Evolutionary conservation across 768 basidiomycete genomes (phyloP), one percentile per base, ranked within the genome.

Genomic region (Omphalotus guepiniiformis): DNA sequence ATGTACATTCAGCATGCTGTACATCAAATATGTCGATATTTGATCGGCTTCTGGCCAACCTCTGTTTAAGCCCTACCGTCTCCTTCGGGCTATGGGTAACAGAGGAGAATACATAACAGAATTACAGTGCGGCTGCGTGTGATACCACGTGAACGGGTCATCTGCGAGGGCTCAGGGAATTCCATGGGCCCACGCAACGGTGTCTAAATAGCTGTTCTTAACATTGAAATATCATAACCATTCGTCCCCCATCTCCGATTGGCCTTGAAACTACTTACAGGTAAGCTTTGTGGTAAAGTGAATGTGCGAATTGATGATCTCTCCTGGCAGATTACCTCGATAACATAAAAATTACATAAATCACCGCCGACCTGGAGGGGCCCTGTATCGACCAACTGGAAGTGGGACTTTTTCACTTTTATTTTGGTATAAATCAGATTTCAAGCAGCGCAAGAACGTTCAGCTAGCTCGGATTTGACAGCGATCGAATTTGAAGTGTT

Each of bases 241-340:
- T n/a, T n/a, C n/a, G n/a, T n/a, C n/a, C n/a, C n/a, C n/a, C n/a
- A n/a, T n/a, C n/a, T n/a, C n/a, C n/a, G n/a, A n/a, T n/a, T n/a
- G n/a, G n/a, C n/a, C n/a, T n/a, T n/a, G n/a, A n/a, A n/a, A n/a
- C n/a, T n/a, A n/a, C n/a, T n/a, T n/a, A n/a, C n/a, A n/a, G n/a
- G n/a, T n/a, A n/a, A n/a, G 30, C 9, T 30, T 42, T 27, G 21
- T 29, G 25, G 25, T 46, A 19, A 18, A 39, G 18, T 39, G 6
- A 37, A 47, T 36, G 46, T 47, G 37, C 30, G 36, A 38, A 39
- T 28, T 32, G 28, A 29, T 39, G 16, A 36, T 32, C n/a, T 26
- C 16, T 12, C 42, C 29, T 32, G 39, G 9, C 32, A 36, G 18
- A 27, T 8, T 29, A 25, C 19, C 23, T 27, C 13, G 26, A 23